Base-by-base conservation (phyloP, 805 yeast species). In the Nakazawaea anatomiae region DNA sequence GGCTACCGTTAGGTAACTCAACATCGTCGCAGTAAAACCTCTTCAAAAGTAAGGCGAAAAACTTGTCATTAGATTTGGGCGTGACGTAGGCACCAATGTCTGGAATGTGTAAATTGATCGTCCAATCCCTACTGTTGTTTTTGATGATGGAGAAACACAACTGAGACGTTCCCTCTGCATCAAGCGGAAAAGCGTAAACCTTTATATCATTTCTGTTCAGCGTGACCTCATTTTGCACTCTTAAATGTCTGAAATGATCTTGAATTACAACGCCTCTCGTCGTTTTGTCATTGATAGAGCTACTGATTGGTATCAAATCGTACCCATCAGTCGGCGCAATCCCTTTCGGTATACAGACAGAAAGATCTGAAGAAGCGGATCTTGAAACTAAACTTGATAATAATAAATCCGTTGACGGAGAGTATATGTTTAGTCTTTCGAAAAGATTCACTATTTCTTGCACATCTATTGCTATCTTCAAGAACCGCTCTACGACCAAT, bases 91-190 rank as follows among this genome's bases (percentile, higher is more conserved):
- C 59, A 8, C 68, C 67, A 4, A 72, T 48, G 55, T 75, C 79
- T 4, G 77, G 75, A 7, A 75, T 55, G 55, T 75, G 79, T 6
- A 75, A 50, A 48, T 70, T 67, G 9, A 75, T 46, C 5, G 54
- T 44, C 51, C 68, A 66, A 48, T 67, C 68, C 39, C 76, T 56
- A 9, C 71, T 55, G 54, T 68, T 71, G 44, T 67, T 53, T 46
- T 66, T 65, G 43, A 65, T 70, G 34, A 73, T 48, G 1, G 79
- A 75, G 1, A 74, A 34, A 4, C 39, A 18, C 39, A 49, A 10
- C 28, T 50, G 38, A 32, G 39, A 40, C 6, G 54, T 1, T 67
- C 76, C 50, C 69, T 14, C 12, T 38, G 30, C 25, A 32, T 42
- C 48, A 7, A 40, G 27, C 36, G 52, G 51, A 31, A 56, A 10